phyloP scores from a whole-genome alignment of 805 yeast genomes.

The Alloascoidea africana region DNA sequence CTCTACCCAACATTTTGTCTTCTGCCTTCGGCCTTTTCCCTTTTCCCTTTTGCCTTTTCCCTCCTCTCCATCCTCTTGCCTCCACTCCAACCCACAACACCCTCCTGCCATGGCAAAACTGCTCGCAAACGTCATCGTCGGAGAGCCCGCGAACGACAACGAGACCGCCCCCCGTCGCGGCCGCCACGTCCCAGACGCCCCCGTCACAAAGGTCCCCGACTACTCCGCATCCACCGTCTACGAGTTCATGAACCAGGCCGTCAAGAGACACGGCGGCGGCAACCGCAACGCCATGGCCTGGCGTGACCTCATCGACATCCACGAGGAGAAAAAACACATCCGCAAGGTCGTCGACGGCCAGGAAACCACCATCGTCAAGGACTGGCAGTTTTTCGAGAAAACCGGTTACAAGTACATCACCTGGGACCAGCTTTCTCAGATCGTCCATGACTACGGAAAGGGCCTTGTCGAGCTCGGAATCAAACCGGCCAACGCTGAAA shows the following conservation, averaged over 20 bases:
- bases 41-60: conserved; percentile 1
- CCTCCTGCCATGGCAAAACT: conserved; percentile 5
- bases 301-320: conserved; percentile 62
- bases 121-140: conserved; percentile 17
- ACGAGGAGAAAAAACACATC: conserved; percentile 60
- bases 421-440: conserved; percentile 36
- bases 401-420: conserved; percentile 55
- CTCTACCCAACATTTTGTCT: conserved; percentile 3
- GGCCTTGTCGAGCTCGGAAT: conserved; percentile 71
- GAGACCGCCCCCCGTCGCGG: conserved; percentile 21
- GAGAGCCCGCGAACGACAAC: conserved; percentile 15
- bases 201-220: conserved; percentile 47
- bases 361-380: conserved; percentile 56
- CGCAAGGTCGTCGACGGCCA: conserved; percentile 70
- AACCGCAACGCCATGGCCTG: conserved; percentile 49
- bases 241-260: conserved; percentile 52
- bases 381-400: conserved; percentile 77
- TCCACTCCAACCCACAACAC: conserved; percentile 3
- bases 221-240: conserved; percentile 52
- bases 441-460: conserved; percentile 43
- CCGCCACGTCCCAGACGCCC: conserved; percentile 15
- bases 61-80: not conserved
- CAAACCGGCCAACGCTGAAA: conserved; percentile 39
- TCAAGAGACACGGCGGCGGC: conserved; percentile 34
- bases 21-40: not conserved